phyloP scores from a whole-genome alignment of 768 basidiomycete genomes.

The Suillus luteus region DNA sequence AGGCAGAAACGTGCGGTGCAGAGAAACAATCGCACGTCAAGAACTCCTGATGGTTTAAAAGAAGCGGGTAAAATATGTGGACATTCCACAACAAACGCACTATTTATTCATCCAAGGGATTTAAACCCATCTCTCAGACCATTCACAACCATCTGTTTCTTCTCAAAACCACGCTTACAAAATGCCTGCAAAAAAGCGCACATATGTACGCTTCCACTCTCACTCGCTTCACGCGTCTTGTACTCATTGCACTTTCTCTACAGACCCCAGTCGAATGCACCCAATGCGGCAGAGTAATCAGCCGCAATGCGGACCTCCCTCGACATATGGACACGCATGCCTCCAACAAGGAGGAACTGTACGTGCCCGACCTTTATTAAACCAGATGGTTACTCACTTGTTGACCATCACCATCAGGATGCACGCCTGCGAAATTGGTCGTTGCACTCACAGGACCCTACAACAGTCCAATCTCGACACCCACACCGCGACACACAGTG shows the following conservation, averaged over 20 bases:
- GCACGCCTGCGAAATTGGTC: slow-evolving; percentile 23
- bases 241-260: not conserved
- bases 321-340: slow-evolving; percentile 32
- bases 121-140: not conserved
- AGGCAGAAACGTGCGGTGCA: slow-evolving; percentile 19
- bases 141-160: not conserved
- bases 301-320: slow-evolving; percentile 28
- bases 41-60: slow-evolving; percentile 15
- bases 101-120: slow-evolving; percentile 3
- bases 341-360: slow-evolving; percentile 27
- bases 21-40: slow-evolving; percentile 29
- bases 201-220: slow-evolving; percentile 13
- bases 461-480: slow-evolving; percentile 28
- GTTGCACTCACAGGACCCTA: slow-evolving; percentile 25
- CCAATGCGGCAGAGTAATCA: slow-evolving; percentile 22
- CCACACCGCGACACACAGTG: too few species aligned
- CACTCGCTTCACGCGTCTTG: not conserved
- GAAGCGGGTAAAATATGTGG: slow-evolving; percentile 11
- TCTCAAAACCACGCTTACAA: slow-evolving; percentile 5
- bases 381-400: not conserved
- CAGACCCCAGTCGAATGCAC: slow-evolving; percentile 19
- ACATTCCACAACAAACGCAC: slow-evolving; percentile 8
- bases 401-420: slow-evolving; percentile 22
- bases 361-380: slow-evolving; percentile 5
- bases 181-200: slow-evolving; percentile 10